Base-by-base conservation (phyloP, 2,329 filamentous ascomycete genomes). In the Nothophoma quercina region DNA sequence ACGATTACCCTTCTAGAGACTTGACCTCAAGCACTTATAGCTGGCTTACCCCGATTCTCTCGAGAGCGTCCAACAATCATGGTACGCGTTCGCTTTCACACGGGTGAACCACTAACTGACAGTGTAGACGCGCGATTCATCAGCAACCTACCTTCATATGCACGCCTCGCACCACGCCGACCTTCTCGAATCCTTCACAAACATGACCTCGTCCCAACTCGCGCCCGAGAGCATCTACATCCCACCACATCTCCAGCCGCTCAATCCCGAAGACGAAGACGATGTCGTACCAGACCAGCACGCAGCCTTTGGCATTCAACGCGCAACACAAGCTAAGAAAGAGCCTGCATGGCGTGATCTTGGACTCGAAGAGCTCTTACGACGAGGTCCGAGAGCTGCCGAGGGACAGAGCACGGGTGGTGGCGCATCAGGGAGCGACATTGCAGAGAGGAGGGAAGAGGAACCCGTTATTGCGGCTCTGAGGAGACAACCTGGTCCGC, bases 201-300 rank as follows among this genome's bases (percentile, higher is more conserved):
- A 75, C 57, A 60, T 66, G 7, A 67, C 63, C 8, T 65, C 55
- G 3, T 71, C 63, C 1, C 60, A 67, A 15, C 67, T 74, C 19
- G 46, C 64, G 5, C 72, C 76, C 56, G 90, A 95, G 76, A 89
- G 93, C 50, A 90, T 95, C 70, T 89, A 90, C 73, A 88, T 96
- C n/a, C 85, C 88, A 26, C 85, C 86, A 7, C 85, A 91, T 57
- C 85, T 92, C 70, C 89, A 91, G 71, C 91, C 90, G 32, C 82
- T 92, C 68, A 93, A 95, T 71, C 90, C 91, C 0, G 90, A 95
- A 74, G 90, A 95, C 71, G 90, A 95, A 75, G 91, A 95, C 69
- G 90, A 95, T 68, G 88, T 95, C 4, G 90, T 95, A 4, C 90
- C 91, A 0, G 90, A 95, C 73, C 90, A 95, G 76, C 90, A 95